phyloP scores from a whole-genome alignment of 306 rosid genomes.

The Vigna reflexopilosa region DNA sequence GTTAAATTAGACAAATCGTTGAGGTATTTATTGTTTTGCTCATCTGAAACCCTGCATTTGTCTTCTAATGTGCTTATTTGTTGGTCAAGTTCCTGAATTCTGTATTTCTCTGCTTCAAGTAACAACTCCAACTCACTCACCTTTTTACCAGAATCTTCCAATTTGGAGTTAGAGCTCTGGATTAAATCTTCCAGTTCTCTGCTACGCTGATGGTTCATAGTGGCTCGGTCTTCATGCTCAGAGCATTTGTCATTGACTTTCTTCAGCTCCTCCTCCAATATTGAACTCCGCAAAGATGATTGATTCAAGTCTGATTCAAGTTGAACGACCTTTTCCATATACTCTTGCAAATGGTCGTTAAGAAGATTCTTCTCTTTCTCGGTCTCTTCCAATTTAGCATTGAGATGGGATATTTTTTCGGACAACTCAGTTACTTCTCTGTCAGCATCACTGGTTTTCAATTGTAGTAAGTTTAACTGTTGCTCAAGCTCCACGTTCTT shows the following conservation, averaged over 20 bases:
- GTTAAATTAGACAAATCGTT: slow-evolving; percentile 62
- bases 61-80: slow-evolving; percentile 71
- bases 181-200: slow-evolving; percentile 89
- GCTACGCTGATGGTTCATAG: slow-evolving; percentile 70
- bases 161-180: slow-evolving; percentile 76
- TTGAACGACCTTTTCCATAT: slow-evolving; percentile 61
- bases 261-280: slow-evolving; percentile 84
- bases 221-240: slow-evolving; percentile 84
- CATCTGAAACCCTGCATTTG: slow-evolving; percentile 64
- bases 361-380: slow-evolving; percentile 71
- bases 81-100: slow-evolving; percentile 94
- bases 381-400: slow-evolving; percentile 53
- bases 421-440: slow-evolving; percentile 66
- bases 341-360: slow-evolving; percentile 60
- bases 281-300: slow-evolving; percentile 55
- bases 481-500: slow-evolving; percentile 87
- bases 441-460: slow-evolving; percentile 68
- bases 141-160: slow-evolving; percentile 69
- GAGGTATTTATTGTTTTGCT: slow-evolving; percentile 57
- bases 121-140: slow-evolving; percentile 82
- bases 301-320: slow-evolving; percentile 71
- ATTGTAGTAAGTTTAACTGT: slow-evolving; percentile 59
- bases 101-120: slow-evolving; percentile 84
- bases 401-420: slow-evolving; percentile 67
- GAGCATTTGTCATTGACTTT: slow-evolving; percentile 56